Conservation (phyloP, 306 rosid species). For the Hippophae gyantsensis region DNA sequence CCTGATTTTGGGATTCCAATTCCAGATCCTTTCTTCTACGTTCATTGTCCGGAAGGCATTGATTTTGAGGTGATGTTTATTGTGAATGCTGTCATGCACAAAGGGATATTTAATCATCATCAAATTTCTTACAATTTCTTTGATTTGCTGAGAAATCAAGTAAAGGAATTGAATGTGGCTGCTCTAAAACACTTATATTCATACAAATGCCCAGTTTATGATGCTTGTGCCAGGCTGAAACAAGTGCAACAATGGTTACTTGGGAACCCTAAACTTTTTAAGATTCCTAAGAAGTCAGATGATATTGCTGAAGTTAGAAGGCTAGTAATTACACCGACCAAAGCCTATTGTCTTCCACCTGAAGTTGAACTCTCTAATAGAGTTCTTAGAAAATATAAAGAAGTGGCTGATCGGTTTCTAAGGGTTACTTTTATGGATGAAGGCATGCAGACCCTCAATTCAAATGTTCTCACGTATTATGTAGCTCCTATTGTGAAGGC, state of each 20-base stretch:
- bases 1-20: conserved; percentile 45
- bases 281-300: conserved; percentile 41
- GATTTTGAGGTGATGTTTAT: conserved; percentile 59
- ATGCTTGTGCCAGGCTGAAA: conserved; percentile 49
- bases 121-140: conserved; percentile 45
- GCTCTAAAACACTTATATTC: conserved; percentile 64
- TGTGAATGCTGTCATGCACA: conserved; percentile 60
- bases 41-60: conserved; percentile 33
- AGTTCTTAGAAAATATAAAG: conserved; percentile 60
- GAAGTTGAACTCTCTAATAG: conserved; percentile 79
- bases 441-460: conserved; percentile 67
- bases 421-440: conserved; percentile 91
- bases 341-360: conserved; percentile 71
- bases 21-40: conserved; percentile 49
- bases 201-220: conserved; percentile 47
- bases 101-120: conserved; percentile 57
- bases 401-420: conserved; percentile 61
- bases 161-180: conserved; percentile 59
- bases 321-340: conserved; percentile 74
- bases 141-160: conserved; percentile 46
- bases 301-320: conserved; percentile 69
- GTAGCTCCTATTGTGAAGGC: conserved; percentile 70
- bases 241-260: conserved; percentile 63
- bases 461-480: conserved; percentile 41
- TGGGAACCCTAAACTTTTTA: conserved; percentile 51